These are phyloP conservation scores for Ziziphus jujuba DNA, from an alignment of 306 rosid genomes.

Conservation along the genomic window DNA sequence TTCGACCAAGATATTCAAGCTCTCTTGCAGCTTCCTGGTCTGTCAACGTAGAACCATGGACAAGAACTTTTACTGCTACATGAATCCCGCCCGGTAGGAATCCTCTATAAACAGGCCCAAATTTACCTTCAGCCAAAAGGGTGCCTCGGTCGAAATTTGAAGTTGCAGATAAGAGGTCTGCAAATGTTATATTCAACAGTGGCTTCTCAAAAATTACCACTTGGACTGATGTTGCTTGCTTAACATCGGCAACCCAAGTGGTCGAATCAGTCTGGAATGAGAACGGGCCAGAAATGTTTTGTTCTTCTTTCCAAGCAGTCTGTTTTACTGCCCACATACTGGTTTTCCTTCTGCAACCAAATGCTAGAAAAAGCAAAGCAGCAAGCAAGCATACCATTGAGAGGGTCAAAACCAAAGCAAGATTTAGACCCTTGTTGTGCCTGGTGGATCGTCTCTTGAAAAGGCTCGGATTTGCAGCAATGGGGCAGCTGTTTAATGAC, in stretches of 20 bases:
- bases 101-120: conserved; percentile 94
- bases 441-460: conserved; percentile 40
- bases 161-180: conserved; percentile 90
- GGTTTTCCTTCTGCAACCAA: conserved; percentile 76
- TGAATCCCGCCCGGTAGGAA: conserved; percentile 88
- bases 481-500: conserved; percentile 74
- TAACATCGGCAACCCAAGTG: conserved; percentile 99
- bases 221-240: conserved; percentile 87
- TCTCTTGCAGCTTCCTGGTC: conserved; percentile 93
- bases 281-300: conserved; percentile 85
- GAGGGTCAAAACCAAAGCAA: conserved; percentile 74
- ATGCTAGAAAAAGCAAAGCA: conserved; percentile 76
- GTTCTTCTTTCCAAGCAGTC: conserved; percentile 74
- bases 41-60: conserved; percentile 86
- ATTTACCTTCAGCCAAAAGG: conserved; percentile 97
- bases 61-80: conserved; percentile 94
- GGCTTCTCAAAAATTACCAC: conserved; percentile 96
- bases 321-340: conserved; percentile 82
- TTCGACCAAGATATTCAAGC: conserved; percentile 91
- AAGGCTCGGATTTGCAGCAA: conserved; percentile 78
- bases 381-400: conserved; percentile 70
- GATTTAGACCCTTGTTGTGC: conserved; percentile 58
- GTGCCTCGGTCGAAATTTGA: conserved; percentile 93
- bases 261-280: conserved; percentile 97
- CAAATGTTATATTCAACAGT: conserved; percentile 78